Conservation (phyloP, 2,329 filamentous ascomycete genomes). For the Aphanoascus verrucosus region DNA sequence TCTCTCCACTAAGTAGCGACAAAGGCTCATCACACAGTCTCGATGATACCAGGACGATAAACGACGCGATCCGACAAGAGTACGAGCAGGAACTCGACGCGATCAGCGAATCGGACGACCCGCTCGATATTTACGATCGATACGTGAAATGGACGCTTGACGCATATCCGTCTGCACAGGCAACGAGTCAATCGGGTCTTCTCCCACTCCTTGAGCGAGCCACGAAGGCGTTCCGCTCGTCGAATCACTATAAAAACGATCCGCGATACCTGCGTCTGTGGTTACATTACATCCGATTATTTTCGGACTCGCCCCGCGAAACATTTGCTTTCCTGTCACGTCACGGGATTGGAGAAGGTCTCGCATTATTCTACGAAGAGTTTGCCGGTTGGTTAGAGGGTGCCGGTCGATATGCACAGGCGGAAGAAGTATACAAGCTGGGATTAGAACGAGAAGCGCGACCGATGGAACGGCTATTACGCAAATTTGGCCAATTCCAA, state of each 20-base stretch:
- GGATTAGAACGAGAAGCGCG: slow-evolving; percentile 82
- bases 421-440: slow-evolving; percentile 84
- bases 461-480: slow-evolving; percentile 65
- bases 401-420: slow-evolving; percentile 73
- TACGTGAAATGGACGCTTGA: slow-evolving; percentile 96
- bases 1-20: slow-evolving; percentile 43
- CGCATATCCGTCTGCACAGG: slow-evolving; percentile 87
- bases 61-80: slow-evolving; percentile 68
- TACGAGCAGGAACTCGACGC: slow-evolving; percentile 74
- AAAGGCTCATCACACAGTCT: slow-evolving; percentile 54
- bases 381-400: slow-evolving; percentile 88
- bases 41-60: slow-evolving; percentile 61
- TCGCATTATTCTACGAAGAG: slow-evolving; percentile 93
- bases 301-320: slow-evolving; percentile 86
- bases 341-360: slow-evolving; percentile 71
- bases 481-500: slow-evolving; percentile 90
- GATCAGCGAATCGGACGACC: slow-evolving; percentile 82
- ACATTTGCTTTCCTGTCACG: slow-evolving; percentile 84
- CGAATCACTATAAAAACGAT: slow-evolving; percentile 85
- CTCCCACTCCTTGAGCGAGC: slow-evolving; percentile 82
- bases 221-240: slow-evolving; percentile 79
- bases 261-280: slow-evolving; percentile 86
- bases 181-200: slow-evolving; percentile 81
- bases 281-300: slow-evolving; percentile 87
- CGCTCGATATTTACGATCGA: slow-evolving; percentile 87